phyloP scores from a whole-genome alignment of 1,284 basidiomycete species.

The Austropuccinia psidii region DNA sequence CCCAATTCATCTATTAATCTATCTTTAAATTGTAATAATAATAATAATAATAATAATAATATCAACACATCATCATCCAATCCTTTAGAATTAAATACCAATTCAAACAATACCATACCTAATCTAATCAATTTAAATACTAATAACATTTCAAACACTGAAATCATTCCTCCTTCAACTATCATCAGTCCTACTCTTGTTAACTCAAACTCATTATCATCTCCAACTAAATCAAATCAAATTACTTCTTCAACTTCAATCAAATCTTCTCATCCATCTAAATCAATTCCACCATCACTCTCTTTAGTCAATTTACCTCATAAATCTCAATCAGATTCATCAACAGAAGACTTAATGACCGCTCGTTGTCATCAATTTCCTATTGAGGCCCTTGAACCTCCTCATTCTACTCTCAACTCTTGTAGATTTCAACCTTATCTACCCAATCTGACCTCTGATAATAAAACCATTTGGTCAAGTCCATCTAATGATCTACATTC shows the following conservation, averaged over 20 bases:
- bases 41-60: no score
- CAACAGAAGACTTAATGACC: slow-evolving; percentile 22
- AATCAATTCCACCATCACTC: neutral
- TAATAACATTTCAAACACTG: no score
- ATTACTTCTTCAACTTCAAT: neutral
- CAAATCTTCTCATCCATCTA: neutral
- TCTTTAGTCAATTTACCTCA: neutral
- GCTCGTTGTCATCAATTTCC: slow-evolving; percentile 25
- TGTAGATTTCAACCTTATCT: slow-evolving; percentile 19
- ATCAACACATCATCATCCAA: no score
- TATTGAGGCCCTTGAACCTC: neutral
- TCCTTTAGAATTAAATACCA: no score
- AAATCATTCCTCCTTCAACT: no score
- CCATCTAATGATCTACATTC: no score
- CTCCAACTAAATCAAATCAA: neutral
- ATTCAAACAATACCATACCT: no score
- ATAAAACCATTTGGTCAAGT: neutral
- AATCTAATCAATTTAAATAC: no score
- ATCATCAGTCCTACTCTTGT: no score
- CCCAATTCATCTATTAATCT: no score
- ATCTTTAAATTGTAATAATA: no score
- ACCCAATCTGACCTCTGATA: neutral
- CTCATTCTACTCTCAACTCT: neutral
- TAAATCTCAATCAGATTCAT: neutral
- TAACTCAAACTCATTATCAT: neutral